A percentile compares a stretch with the other conserved stretches of the same genome.
Conservation (phyloP, 345 rosid genomes). For the Dimocarpus longan region DNA sequence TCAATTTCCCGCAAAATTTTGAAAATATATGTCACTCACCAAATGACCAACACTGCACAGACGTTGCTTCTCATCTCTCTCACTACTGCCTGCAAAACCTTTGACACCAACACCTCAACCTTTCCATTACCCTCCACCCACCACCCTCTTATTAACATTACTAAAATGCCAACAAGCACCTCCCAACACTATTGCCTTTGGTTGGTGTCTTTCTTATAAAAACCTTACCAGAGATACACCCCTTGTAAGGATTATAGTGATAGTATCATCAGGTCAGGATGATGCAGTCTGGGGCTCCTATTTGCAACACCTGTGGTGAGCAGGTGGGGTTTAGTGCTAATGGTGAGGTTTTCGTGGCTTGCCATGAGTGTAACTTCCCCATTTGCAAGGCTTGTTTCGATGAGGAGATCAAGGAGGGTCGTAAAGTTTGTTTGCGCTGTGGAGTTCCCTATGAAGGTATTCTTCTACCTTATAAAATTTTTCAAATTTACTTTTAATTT, state of each 20-base stretch:
- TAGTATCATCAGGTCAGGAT: slow-evolving; percentile 33
- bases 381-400: slow-evolving; percentile 87
- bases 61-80: slow-evolving; percentile 40
- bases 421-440: slow-evolving; percentile 80
- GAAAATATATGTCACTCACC: slow-evolving; percentile 16
- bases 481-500: background rate
- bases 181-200: slow-evolving; percentile 12
- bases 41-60: background rate
- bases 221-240: slow-evolving; percentile 19
- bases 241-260: slow-evolving; percentile 3
- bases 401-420: slow-evolving; percentile 81
- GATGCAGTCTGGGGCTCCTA: slow-evolving; percentile 80
- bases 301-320: slow-evolving; percentile 89
- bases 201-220: slow-evolving; percentile 33
- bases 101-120: slow-evolving; percentile 60
- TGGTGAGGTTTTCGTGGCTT: slow-evolving; percentile 76
- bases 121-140: slow-evolving; percentile 53
- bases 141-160: slow-evolving; percentile 35
- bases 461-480: background rate
- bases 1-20: slow-evolving; percentile 63
- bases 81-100: slow-evolving; percentile 30
- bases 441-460: slow-evolving; percentile 75
- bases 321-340: slow-evolving; percentile 60
- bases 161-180: slow-evolving; percentile 29
- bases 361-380: slow-evolving; percentile 87